Percentiles rank a stretch among this genome's conserved stretches.
These are phyloP conservation scores for Apiospora koreana DNA, from an alignment of 2,329 filamentous ascomycete genomes.

Conservation along the genomic window DNA sequence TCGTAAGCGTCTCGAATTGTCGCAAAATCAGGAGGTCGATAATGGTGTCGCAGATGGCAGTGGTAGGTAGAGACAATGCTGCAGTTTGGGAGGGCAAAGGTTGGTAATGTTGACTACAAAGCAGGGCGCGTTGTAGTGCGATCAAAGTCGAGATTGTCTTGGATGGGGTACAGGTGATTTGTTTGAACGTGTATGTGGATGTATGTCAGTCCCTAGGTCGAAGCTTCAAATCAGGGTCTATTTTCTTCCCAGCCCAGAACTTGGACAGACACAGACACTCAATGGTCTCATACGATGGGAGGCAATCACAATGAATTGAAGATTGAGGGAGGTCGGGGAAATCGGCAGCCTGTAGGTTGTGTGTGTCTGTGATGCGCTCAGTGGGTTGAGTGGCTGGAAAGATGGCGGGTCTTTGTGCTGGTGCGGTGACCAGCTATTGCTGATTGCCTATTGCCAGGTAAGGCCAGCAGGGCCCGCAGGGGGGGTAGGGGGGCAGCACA, in stretches of 20 bases:
- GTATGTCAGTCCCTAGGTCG: not conserved
- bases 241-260: not conserved
- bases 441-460: not conserved
- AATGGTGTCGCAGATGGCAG: not conserved
- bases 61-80: not conserved
- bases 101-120: not conserved
- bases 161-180: not conserved
- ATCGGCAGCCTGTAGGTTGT: not conserved
- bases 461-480: not conserved
- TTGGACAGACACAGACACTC: not conserved
- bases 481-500: not conserved
- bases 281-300: not conserved
- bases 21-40: not conserved
- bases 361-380: constrained; percentile 1
- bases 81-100: not conserved
- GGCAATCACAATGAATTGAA: constrained; percentile 6
- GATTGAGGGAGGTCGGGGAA: constrained; percentile 5
- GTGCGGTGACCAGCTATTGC: not conserved
- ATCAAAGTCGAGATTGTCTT: constrained; percentile 2
- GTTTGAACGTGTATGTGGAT: not conserved
- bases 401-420: not conserved
- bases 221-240: not conserved
- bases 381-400: constrained; percentile 6
- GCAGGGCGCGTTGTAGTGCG: not conserved
- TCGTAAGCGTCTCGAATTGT: not conserved